Evolutionary conservation across 2,329 filamentous ascomycete species (phyloP), one percentile per base, ranked within the genome.

Genomic region (Colletotrichum sp.): DNA sequence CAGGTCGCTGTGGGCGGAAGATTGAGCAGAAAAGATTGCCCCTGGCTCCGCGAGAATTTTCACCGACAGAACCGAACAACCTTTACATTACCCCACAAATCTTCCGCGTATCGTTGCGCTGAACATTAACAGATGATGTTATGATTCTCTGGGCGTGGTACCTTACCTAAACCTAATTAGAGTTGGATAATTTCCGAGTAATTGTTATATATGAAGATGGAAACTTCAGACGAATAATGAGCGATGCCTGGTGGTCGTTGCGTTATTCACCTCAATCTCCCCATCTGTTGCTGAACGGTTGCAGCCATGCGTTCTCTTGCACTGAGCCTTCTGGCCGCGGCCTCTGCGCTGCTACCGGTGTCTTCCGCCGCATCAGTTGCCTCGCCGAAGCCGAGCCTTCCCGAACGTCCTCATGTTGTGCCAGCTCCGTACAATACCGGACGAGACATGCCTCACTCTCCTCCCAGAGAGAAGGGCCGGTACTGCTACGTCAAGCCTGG

Each of bases 401-500:
- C 75, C 13, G 48, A 67, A 60, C 61, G 72, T 16, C 75, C 75
- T 9, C 18, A 71, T 21, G 60, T 77, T 3, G 72, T 57, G 16
- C 72, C 75, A 12, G 72, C 72, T 12, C 75, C 75, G 1, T 77
- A 59, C 59, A 68, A 75, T 7, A 52, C 72, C 6, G 75, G 75
- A 13, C 69, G 24, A 10, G 39, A 43, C 15, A 74, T 71, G 72
- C 75, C 75, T 10, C 15, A 55, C 34, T 77, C 72, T 12, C 75
- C 75, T 8, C 67, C 67, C 4, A 61, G 75, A 43, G 73, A 75
- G 13, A 55, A 72, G n/a, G 69, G 59, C 6, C 73, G 73, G 4
- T 75, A 64, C 21, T 77, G 75, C 61, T 55, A 76, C 55, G 73
- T 77, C n/a, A 77, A 73, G 39, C 73, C 75, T 5, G 71, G 75